These are phyloP conservation scores for Globisporangium cederbergense DNA, from an alignment of 352 stramenopile genomes.

Conservation along the genomic window DNA sequence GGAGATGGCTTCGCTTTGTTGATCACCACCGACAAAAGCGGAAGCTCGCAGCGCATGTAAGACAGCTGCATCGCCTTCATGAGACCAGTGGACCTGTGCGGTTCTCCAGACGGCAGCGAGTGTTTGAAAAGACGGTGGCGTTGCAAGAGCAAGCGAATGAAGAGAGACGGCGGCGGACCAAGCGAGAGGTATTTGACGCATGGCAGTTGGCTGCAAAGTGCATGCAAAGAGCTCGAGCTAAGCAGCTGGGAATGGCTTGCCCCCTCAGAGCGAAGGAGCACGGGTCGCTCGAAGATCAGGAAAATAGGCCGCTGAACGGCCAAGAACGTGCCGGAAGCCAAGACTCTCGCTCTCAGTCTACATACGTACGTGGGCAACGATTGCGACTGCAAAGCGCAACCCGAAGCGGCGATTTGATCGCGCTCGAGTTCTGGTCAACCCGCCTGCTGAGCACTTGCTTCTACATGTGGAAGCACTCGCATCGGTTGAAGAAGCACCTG, in stretches of 20 bases:
- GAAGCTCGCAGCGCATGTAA: neutral
- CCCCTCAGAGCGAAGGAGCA: neutral
- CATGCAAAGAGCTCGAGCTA: neutral
- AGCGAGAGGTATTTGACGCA: slow-evolving; percentile 1
- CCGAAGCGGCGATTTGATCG: neutral
- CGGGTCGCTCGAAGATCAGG: neutral
- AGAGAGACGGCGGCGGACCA: neutral
- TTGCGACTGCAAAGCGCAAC: neutral
- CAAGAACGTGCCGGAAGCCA: neutral
- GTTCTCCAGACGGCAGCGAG: neutral
- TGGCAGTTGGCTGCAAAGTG: slow-evolving; percentile 6
- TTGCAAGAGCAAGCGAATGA: neutral
- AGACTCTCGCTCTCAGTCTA: neutral
- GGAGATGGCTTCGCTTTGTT: slow-evolving; percentile 9
- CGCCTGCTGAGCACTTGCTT: slow-evolving; percentile 6
- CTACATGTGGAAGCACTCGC: slow-evolving; percentile 10
- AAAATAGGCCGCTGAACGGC: neutral
- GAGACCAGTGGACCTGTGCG: neutral
- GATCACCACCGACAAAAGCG: slow-evolving; percentile 2
- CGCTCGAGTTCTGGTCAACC: slow-evolving; percentile 5
- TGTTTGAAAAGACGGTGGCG: slow-evolving; percentile 1
- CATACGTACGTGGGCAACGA: neutral
- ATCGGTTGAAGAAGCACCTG: neutral
- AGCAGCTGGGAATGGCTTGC: neutral
- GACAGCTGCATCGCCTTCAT: slow-evolving; percentile 5